A percentile compares a stretch with the other conserved stretches of the same genome.
Conservation (phyloP, 495 filamentous ascomycete species). For the Talaromyces ruber region DNA sequence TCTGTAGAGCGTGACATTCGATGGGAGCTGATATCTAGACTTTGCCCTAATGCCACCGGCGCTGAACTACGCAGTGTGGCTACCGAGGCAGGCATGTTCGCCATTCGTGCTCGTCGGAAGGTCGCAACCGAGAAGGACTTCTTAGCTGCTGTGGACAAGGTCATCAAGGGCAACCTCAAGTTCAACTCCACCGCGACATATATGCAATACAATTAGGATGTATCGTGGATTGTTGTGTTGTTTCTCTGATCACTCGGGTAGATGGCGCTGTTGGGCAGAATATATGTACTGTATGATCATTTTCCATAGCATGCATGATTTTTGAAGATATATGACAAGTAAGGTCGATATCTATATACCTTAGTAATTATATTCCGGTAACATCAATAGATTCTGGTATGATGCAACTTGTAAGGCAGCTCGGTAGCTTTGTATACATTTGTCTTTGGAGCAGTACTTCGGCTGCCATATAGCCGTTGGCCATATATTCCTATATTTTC, state of each 20-base stretch:
- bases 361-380: background rate
- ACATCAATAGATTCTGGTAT: background rate
- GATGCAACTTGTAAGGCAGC: background rate
- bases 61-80: constrained; percentile 92
- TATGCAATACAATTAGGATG: constrained; percentile 92
- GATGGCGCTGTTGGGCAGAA: background rate
- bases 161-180: constrained; percentile 98
- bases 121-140: constrained; percentile 99
- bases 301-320: constrained; percentile 7
- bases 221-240: constrained; percentile 15
- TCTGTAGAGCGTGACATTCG: constrained; percentile 96
- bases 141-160: constrained; percentile 94
- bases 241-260: constrained; percentile 11
- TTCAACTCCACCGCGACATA: constrained; percentile 99
- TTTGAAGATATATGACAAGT: background rate
- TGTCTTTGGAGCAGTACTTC: background rate
- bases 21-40: constrained; percentile 93
- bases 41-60: constrained; percentile 95
- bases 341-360: background rate
- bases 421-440: background rate
- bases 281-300: constrained; percentile 7
- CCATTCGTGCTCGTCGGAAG: constrained; percentile 93
- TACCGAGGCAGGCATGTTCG: constrained; percentile 99
- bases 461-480: constrained; percentile 6
- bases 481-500: constrained; percentile 2